phyloP scores from a whole-genome alignment of 208 protist species.

The Trypanosoma lewisi region DNA sequence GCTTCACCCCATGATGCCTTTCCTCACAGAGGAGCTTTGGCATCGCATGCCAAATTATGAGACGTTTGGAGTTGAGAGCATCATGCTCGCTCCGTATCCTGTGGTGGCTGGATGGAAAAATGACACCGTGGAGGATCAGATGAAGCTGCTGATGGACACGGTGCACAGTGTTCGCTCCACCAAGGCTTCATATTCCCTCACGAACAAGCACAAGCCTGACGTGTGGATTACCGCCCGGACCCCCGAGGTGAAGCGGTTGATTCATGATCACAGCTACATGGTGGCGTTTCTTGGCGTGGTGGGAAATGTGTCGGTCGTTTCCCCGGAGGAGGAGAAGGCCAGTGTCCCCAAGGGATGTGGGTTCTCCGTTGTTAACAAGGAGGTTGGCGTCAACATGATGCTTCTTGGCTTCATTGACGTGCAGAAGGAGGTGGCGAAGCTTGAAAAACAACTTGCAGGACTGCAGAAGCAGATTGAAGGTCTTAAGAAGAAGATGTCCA shows the following conservation, averaged over 20 bases:
- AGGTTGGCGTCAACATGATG: constrained; percentile 86
- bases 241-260: constrained; percentile 37
- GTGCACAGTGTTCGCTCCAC: constrained; percentile 85
- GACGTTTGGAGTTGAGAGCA: constrained; percentile 70
- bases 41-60: constrained; percentile 91
- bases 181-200: constrained; percentile 88
- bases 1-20: constrained; percentile 99
- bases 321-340: constrained; percentile 36
- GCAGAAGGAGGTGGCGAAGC: constrained; percentile 83
- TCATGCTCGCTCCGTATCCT: constrained; percentile 91
- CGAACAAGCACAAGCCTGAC: constrained; percentile 87
- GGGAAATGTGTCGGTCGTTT: constrained; percentile 66
- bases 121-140: constrained; percentile 65
- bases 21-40: constrained; percentile 99
- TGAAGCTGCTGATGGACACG: constrained; percentile 83
- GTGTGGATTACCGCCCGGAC: constrained; percentile 73
- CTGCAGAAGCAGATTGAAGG: constrained; percentile 83
- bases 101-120: constrained; percentile 58
- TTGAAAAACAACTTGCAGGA: constrained; percentile 79
- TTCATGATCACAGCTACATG: constrained; percentile 56
- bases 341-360: constrained; percentile 82
- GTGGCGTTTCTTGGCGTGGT: constrained; percentile 78
- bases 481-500: constrained; percentile 85
- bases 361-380: constrained; percentile 83
- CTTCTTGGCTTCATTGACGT: constrained; percentile 90